phyloP scores from a whole-genome alignment of 2,329 filamentous ascomycete species.

The Talaromyces islandicus region DNA sequence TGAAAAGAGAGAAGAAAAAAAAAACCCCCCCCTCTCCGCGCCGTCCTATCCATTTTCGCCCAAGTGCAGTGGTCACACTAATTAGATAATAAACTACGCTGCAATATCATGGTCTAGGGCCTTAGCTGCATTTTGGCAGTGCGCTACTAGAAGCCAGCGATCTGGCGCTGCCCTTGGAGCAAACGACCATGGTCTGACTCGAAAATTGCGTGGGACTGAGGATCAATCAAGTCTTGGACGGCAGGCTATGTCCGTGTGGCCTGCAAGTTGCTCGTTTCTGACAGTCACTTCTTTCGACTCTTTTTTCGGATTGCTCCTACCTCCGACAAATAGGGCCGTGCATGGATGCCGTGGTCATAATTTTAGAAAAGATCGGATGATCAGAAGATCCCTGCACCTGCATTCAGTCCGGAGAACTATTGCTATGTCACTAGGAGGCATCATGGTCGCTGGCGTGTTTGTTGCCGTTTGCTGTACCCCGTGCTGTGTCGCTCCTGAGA shows the following conservation, averaged over 20 bases:
- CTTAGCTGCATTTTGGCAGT: constrained; percentile 10
- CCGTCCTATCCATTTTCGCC: neutral
- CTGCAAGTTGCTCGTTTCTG: neutral
- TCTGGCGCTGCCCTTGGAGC: neutral
- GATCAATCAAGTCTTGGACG: neutral
- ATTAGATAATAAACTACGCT: constrained; percentile 11
- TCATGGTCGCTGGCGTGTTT: neutral
- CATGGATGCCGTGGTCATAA: neutral
- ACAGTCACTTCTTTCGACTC: neutral
- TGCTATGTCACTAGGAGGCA: neutral
- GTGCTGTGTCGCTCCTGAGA: neutral
- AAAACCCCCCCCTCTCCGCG: neutral
- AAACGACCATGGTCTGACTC: neutral
- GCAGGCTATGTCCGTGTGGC: neutral
- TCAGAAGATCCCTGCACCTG: neutral
- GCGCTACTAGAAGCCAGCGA: neutral
- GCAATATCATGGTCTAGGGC: constrained; percentile 7
- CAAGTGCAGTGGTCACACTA: neutral
- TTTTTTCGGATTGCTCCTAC: neutral
- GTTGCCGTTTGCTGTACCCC: neutral
- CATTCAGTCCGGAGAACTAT: neutral
- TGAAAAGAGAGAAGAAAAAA: neutral
- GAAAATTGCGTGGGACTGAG: neutral
- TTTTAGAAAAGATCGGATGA: neutral
- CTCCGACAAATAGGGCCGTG: neutral